Percentiles rank a stretch among this genome's conserved stretches.
Conservation (phyloP, 208 protist genomes). For the Entamoeba invadens region DNA sequence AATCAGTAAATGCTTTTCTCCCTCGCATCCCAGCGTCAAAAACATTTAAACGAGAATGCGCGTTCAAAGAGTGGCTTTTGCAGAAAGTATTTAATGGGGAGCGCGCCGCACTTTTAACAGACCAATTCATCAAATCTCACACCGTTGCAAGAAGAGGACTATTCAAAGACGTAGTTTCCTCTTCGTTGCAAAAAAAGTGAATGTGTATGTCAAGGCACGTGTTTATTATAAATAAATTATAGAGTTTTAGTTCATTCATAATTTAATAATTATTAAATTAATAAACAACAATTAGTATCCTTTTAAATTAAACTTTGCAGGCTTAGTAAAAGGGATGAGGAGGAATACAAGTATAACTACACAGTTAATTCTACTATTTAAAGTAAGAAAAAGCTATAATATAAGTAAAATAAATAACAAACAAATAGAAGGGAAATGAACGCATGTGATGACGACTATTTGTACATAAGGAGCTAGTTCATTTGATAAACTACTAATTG, state of each 20-base stretch:
- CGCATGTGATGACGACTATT: background rate
- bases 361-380: too few relatives aligned
- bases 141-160: background rate
- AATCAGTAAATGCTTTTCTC: background rate
- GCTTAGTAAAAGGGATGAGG: background rate
- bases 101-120: background rate
- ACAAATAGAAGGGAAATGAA: background rate
- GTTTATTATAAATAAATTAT: too few relatives aligned
- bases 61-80: background rate
- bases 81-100: background rate
- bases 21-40: background rate
- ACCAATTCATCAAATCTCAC: background rate
- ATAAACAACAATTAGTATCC: too few relatives aligned
- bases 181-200: background rate
- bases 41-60: background rate
- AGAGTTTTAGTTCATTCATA: too few relatives aligned
- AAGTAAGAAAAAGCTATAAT: too few relatives aligned
- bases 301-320: background rate
- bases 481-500: background rate
- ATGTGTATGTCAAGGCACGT: too few relatives aligned
- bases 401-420: too few relatives aligned
- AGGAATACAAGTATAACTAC: background rate
- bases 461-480: background rate
- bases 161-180: background rate
- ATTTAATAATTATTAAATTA: too few relatives aligned